phyloP scores from a whole-genome alignment of 768 basidiomycete genomes.

The Lanmaoa pseudosensibilis region DNA sequence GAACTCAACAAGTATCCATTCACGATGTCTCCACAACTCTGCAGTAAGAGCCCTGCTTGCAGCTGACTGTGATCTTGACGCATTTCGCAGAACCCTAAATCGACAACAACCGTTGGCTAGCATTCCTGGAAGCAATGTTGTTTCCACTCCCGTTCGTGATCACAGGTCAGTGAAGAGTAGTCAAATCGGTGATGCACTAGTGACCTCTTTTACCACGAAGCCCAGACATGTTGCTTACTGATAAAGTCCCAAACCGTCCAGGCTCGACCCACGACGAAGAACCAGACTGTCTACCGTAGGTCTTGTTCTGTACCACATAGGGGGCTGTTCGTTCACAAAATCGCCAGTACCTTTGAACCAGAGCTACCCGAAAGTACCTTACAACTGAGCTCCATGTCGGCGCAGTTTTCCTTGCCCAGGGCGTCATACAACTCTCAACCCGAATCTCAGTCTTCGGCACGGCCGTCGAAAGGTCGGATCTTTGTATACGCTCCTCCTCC shows the following conservation, averaged over 20 bases:
- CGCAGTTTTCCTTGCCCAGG: neutral
- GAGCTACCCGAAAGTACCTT: neutral
- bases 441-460: conserved; percentile 4
- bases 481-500: conserved; percentile 52
- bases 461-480: neutral
- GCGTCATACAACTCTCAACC: conserved; percentile 21
- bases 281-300: conserved; percentile 22
- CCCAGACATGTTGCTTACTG: neutral
- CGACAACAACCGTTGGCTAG: neutral
- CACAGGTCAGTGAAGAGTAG: conserved; percentile 8
- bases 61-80: neutral
- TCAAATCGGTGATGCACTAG: neutral
- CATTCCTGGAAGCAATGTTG: neutral
- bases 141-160: conserved; percentile 1
- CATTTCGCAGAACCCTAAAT: neutral
- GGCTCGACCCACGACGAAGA: conserved; percentile 12
- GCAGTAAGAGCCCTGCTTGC: neutral
- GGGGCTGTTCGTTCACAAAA: neutral
- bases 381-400: neutral
- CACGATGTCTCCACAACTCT: conserved; percentile 11
- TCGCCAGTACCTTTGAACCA: conserved; percentile 16
- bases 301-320: neutral
- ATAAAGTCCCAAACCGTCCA: neutral
- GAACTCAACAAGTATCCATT: neutral
- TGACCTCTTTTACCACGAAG: conserved; percentile 10